Percentiles rank a stretch among this genome's conserved stretches.
These are phyloP conservation scores for Macadamia integrifolia DNA, from an alignment of 164 flowering plant species.

Conservation along the genomic window DNA sequence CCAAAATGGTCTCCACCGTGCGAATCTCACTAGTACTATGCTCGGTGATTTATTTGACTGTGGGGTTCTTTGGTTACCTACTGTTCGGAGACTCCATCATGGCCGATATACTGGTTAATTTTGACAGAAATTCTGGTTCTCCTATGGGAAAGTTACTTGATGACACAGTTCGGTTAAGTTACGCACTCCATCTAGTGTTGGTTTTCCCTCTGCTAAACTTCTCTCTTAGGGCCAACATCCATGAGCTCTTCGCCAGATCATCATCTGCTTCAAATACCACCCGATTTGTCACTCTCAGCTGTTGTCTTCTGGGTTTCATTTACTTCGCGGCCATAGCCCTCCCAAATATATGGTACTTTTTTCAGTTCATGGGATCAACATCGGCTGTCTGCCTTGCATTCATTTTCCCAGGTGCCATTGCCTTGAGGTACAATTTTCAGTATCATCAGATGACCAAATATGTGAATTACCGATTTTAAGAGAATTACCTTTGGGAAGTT, in stretches of 20 bases:
- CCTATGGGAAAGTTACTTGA: constrained; percentile 44
- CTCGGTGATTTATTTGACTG: constrained; percentile 50
- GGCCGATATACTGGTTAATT: constrained; percentile 74
- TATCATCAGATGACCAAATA: too few relatives aligned
- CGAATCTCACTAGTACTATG: constrained; percentile 60
- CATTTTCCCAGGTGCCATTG: constrained; percentile 86
- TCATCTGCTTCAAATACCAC: constrained; percentile 30
- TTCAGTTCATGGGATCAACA: constrained; percentile 85
- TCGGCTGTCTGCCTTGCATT: constrained; percentile 66
- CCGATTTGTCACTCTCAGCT: constrained; percentile 49
- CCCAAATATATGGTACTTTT: constrained; percentile 84
- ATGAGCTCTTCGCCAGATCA: constrained; percentile 58
- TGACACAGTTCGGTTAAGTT: constrained; percentile 68
- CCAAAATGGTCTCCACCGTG: constrained; percentile 57
- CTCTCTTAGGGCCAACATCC: constrained; percentile 61
- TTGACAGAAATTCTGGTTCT: constrained; percentile 43
- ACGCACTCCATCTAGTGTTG: constrained; percentile 74
- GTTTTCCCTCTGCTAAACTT: constrained; percentile 85
- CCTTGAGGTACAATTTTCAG: constrained; percentile 45
- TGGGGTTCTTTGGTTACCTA: constrained; percentile 76
- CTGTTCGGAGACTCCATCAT: constrained; percentile 74
- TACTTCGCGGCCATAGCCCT: constrained; percentile 63
- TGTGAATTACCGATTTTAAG: too few relatives aligned
- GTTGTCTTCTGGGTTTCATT: constrained; percentile 30
- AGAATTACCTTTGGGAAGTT: too few relatives aligned